These are phyloP conservation scores for Candida michaelii DNA, from an alignment of 805 yeast genomes.

Conservation along the genomic window DNA sequence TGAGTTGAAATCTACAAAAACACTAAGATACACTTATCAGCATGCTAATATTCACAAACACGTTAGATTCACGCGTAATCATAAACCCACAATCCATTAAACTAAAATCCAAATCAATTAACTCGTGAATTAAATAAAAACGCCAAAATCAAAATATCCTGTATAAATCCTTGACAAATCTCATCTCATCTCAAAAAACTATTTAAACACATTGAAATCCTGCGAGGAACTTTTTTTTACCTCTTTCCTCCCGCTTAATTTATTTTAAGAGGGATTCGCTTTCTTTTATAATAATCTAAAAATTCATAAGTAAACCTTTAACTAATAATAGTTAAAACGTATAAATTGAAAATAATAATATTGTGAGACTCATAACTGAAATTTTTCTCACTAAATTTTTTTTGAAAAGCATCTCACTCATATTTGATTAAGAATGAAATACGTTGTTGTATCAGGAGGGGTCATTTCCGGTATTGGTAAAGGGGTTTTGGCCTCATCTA, in stretches of 20 bases:
- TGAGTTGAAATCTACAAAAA: too few relatives aligned
- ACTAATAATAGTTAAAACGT: too few relatives aligned
- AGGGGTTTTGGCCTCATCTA: conserved; percentile 96
- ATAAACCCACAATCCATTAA: neutral
- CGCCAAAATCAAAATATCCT: neutral
- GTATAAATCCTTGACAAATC: neutral
- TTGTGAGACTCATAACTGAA: neutral
- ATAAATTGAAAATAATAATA: too few relatives aligned
- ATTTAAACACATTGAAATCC: conserved; percentile 13
- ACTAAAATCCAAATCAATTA: neutral
- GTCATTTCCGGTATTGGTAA: conserved; percentile 99
- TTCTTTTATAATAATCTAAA: conserved; percentile 1
- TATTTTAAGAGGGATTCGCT: conserved; percentile 41
- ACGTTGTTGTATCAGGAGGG: conserved; percentile 99
- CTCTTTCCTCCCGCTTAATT: conserved; percentile 48
- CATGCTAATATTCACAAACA: too few relatives aligned
- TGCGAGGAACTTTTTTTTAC: conserved; percentile 12
- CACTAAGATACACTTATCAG: too few relatives aligned
- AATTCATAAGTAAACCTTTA: neutral
- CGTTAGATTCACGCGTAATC: neutral
- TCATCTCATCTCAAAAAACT: conserved; percentile 14
- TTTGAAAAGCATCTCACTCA: neutral
- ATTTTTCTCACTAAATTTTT: conserved; percentile 1
- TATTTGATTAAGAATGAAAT: conserved; percentile 73
- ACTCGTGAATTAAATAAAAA: too few relatives aligned